Evolutionary conservation across 768 basidiomycete genomes (phyloP).

Genomic region (Tremella mesenterica): DNA sequence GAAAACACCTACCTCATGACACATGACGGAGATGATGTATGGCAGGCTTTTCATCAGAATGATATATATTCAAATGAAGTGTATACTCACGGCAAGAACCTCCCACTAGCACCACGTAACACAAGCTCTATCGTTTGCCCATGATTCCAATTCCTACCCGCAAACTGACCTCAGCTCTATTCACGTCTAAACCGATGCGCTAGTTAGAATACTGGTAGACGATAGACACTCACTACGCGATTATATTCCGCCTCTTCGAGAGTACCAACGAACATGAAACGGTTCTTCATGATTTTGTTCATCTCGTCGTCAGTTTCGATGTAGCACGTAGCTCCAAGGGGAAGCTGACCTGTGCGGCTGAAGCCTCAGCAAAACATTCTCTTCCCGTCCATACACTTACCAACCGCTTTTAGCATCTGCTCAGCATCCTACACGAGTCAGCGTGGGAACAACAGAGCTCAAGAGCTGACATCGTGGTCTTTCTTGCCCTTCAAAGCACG

Average conservation of each 20-base stretch:
- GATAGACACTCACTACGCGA: constrained; percentile 20
- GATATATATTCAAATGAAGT: not conserved
- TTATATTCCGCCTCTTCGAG: constrained; percentile 42
- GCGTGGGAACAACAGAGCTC: not conserved
- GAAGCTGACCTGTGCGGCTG: constrained; percentile 19
- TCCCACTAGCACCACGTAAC: constrained; percentile 24
- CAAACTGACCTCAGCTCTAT: constrained; percentile 21
- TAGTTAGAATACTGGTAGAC: not conserved
- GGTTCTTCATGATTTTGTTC: constrained; percentile 39
- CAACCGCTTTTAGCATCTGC: constrained; percentile 35
- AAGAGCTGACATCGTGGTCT: constrained; percentile 16
- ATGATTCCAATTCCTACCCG: constrained; percentile 44
- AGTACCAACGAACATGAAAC: constrained; percentile 37
- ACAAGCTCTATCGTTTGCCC: constrained; percentile 44
- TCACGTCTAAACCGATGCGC: constrained; percentile 3
- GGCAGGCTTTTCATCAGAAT: constrained; percentile 12
- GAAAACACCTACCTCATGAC: constrained; percentile 35
- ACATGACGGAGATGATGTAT: constrained; percentile 41
- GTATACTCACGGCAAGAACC: constrained; percentile 35
- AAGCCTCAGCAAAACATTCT: not conserved
- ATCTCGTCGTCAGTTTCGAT: constrained; percentile 19
- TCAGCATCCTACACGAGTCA: constrained; percentile 28
- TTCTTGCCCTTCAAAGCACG: constrained; percentile 23
- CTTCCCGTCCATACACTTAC: constrained; percentile 11
- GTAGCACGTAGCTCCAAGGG: not conserved